These are phyloP conservation scores for Claviceps digitariae DNA, from an alignment of 2,329 filamentous ascomycete species.

Conservation along the genomic window DNA sequence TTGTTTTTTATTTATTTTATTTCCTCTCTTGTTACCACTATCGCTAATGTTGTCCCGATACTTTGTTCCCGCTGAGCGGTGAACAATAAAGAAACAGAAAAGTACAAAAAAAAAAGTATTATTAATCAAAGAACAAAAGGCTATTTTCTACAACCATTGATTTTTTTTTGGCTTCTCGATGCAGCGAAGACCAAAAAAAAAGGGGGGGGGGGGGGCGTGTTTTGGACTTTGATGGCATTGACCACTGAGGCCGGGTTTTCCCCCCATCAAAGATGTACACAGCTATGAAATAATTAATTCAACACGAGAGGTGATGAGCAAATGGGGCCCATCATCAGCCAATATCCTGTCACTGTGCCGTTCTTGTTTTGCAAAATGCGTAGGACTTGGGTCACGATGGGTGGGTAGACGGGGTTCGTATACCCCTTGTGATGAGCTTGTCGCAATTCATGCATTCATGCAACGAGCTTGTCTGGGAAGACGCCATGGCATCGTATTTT, in stretches of 20 bases:
- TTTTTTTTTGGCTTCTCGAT: background rate
- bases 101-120: background rate
- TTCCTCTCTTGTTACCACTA: background rate
- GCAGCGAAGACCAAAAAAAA: background rate
- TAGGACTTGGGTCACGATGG: background rate
- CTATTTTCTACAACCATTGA: background rate
- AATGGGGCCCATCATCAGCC: background rate
- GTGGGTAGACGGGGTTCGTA: background rate
- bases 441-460: background rate
- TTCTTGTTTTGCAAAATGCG: background rate
- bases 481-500: background rate
- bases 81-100: background rate
- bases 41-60: background rate
- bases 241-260: background rate
- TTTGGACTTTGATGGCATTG: background rate
- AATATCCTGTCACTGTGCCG: background rate
- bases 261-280: background rate
- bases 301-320: background rate
- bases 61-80: background rate
- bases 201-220: constrained; percentile 2
- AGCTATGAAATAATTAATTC: background rate
- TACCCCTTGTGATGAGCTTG: background rate
- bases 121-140: background rate
- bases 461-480: background rate
- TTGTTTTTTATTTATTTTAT: background rate